Conservation (phyloP, 2,329 filamentous ascomycete genomes). For the Verticillium zaregamsianum region DNA sequence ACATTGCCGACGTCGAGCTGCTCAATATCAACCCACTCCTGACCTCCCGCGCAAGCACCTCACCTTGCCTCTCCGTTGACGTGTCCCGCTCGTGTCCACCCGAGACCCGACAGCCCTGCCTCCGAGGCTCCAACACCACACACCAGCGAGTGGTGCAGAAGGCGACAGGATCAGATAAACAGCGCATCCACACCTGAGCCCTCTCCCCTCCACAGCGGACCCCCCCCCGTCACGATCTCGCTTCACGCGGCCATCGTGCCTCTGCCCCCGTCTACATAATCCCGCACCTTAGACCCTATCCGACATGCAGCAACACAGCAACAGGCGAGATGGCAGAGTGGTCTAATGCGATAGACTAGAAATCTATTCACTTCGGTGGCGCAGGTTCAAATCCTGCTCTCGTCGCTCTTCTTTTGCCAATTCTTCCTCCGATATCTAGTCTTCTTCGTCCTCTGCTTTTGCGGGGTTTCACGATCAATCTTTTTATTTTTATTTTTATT, state of each 20-base stretch:
- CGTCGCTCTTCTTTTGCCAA: neutral
- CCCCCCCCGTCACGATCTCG: neutral
- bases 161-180: neutral
- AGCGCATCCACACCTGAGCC: neutral
- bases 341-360: neutral
- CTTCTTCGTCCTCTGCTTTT: neutral
- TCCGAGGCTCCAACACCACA: neutral
- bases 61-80: neutral
- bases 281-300: neutral
- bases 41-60: neutral
- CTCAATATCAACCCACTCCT: neutral
- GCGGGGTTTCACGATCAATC: neutral
- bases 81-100: neutral
- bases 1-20: neutral
- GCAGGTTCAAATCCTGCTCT: neutral
- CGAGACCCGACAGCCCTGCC: neutral
- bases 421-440: neutral
- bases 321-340: neutral
- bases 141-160: neutral
- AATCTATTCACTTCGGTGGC: neutral
- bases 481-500: too few relatives aligned
- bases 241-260: neutral
- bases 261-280: neutral
- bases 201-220: neutral
- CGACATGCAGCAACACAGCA: neutral